Percentiles rank a stretch among this genome's conserved stretches.
phyloP scores from a whole-genome alignment of 164 flowering plant species.

The Piper betle region DNA sequence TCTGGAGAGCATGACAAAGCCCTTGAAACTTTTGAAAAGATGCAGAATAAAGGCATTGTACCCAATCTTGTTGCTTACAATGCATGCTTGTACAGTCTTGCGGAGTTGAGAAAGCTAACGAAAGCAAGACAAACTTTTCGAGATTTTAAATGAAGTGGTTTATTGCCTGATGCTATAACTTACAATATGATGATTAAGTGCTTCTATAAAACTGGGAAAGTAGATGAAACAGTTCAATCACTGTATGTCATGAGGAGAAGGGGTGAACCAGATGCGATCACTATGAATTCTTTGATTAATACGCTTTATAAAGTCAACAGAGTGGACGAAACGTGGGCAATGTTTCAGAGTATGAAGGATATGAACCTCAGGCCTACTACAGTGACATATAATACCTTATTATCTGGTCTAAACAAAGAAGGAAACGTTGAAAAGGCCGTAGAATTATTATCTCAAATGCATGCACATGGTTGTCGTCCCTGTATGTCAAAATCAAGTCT shows the following conservation, averaged over 20 bases:
- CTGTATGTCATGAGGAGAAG: constrained; percentile 46
- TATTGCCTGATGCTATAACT: constrained; percentile 76
- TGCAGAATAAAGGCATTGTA: constrained; percentile 65
- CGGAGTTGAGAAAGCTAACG: constrained; percentile 44
- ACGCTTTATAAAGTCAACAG: constrained; percentile 65
- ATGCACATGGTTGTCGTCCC: constrained; percentile 14
- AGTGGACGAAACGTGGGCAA: constrained; percentile 67
- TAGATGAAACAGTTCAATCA: constrained; percentile 65
- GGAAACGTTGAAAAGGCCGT: constrained; percentile 46
- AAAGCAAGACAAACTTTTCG: constrained; percentile 54
- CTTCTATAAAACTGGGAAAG: constrained; percentile 53
- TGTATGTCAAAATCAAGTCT: no score
- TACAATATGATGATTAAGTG: constrained; percentile 96
- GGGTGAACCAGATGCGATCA: constrained; percentile 52
- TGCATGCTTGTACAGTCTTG: constrained; percentile 69
- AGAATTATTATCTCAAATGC: constrained; percentile 31
- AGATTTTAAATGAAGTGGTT: constrained; percentile 44
- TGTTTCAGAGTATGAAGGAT: constrained; percentile 57
- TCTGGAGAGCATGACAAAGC: constrained; percentile 50
- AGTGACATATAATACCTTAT: constrained; percentile 80
- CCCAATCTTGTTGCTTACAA: constrained; percentile 78
- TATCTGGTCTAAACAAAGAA: constrained; percentile 66
- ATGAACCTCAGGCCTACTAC: constrained; percentile 64
- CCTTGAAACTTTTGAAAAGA: constrained; percentile 56
- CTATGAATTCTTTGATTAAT: constrained; percentile 67